phyloP scores from a whole-genome alignment of 495 filamentous ascomycete species.

The Aspergillus heteromorphus region DNA sequence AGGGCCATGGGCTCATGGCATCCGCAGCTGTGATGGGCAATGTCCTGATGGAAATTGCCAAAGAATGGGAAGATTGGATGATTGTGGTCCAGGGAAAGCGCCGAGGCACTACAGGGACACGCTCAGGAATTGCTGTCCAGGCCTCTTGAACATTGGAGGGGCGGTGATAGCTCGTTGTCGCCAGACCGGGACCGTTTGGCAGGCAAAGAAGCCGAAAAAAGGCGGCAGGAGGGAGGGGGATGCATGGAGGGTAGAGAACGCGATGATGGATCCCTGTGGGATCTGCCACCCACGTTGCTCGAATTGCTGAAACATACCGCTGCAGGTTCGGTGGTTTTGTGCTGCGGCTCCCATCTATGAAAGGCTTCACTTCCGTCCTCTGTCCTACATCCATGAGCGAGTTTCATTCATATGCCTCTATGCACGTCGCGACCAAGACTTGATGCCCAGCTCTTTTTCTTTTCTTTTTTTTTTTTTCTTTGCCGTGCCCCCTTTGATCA shows the following conservation, averaged over 20 bases:
- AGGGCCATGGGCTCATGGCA: slow-evolving; percentile 96
- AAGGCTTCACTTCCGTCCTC: neutral
- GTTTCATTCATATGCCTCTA: slow-evolving; percentile 2
- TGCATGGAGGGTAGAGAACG: neutral
- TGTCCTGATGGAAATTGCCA: slow-evolving; percentile 86
- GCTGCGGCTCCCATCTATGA: neutral
- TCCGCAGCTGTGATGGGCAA: slow-evolving; percentile 87
- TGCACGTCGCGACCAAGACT: slow-evolving; percentile 6
- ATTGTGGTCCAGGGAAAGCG: slow-evolving; percentile 52
- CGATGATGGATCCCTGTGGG: neutral
- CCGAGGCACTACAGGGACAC: slow-evolving; percentile 25
- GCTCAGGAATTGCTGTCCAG: slow-evolving; percentile 20
- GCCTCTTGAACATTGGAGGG: neutral
- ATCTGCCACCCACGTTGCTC: neutral
- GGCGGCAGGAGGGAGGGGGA: neutral
- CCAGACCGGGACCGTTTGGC: neutral
- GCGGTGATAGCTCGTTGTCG: neutral
- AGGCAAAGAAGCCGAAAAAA: neutral
- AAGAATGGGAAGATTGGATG: slow-evolving; percentile 94
- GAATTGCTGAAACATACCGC: slow-evolving; percentile 12
- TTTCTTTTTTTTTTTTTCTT: slow-evolving; percentile 3
- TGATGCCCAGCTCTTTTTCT: neutral
- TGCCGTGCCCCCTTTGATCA: too few relatives aligned
- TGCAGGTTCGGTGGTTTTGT: slow-evolving; percentile 26
- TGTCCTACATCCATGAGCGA: neutral